These are phyloP conservation scores for Venustampulla echinocandica DNA, from an alignment of 495 filamentous ascomycete species.

Conservation along the genomic window DNA sequence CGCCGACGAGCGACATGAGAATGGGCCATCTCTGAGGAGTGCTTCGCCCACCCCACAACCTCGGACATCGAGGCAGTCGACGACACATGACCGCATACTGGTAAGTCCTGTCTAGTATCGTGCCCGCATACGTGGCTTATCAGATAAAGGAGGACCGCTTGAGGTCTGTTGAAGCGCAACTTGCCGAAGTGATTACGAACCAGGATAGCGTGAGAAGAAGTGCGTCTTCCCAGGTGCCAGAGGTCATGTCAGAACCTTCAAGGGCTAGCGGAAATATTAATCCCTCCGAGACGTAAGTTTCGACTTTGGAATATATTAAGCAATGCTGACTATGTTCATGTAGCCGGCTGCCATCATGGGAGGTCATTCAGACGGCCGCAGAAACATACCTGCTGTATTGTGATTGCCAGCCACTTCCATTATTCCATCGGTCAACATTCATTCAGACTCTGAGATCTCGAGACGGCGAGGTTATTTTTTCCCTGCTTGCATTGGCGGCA, in stretches of 20 bases:
- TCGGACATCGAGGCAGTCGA: background rate
- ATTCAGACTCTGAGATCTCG: constrained; percentile 28
- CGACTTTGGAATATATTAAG: background rate
- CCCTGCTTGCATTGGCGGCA: constrained; percentile 31
- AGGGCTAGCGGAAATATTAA: too few relatives aligned
- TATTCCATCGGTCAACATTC: constrained; percentile 34
- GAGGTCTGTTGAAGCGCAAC: constrained; percentile 31
- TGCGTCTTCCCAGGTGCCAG: constrained; percentile 7
- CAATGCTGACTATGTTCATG: background rate
- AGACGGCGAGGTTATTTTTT: constrained; percentile 34
- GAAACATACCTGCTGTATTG: constrained; percentile 37
- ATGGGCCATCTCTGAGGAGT: constrained; percentile 10
- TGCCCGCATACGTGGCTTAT: background rate
- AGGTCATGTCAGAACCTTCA: background rate
- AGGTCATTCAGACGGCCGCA: constrained; percentile 30
- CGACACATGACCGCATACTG: background rate
- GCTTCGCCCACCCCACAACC: constrained; percentile 11
- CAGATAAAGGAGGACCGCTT: constrained; percentile 32
- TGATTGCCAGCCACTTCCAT: constrained; percentile 38
- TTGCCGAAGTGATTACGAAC: constrained; percentile 29
- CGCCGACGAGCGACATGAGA: constrained; percentile 31
- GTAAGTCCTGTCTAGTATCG: background rate
- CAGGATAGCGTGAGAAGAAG: constrained; percentile 4
- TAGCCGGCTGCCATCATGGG: constrained; percentile 31
- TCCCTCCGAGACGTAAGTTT: constrained; percentile 1